phyloP scores from a whole-genome alignment of 2,329 filamentous ascomycete genomes.

The Ophiostoma tasmaniense region DNA sequence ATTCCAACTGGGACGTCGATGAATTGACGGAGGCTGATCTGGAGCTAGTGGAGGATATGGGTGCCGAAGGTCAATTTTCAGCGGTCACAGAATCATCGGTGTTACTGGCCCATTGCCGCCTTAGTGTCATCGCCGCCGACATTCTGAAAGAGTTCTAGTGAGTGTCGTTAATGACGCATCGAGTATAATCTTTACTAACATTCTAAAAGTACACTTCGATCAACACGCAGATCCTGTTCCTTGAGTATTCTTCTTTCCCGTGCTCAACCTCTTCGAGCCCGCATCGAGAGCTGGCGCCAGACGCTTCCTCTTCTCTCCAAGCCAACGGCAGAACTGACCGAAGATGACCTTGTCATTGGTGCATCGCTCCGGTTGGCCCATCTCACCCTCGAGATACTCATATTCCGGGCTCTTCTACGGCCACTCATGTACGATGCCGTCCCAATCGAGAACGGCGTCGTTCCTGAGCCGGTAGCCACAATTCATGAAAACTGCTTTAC shows the following conservation, averaged over 20 bases:
- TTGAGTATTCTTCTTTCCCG: conserved; percentile 20
- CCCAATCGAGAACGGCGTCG: conserved; percentile 8
- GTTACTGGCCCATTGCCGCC: background rate
- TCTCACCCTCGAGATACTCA: conserved; percentile 23
- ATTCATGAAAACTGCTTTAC: conserved; percentile 24
- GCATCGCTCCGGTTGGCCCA: conserved; percentile 23
- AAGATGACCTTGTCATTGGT: conserved; percentile 22
- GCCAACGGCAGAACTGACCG: conserved; percentile 20
- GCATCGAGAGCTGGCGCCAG: conserved; percentile 24
- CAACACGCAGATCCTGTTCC: conserved; percentile 6
- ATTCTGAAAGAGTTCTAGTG: background rate
- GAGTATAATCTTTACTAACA: background rate
- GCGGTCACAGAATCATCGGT: background rate
- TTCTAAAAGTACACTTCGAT: conserved; percentile 15
- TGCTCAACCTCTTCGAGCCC: conserved; percentile 23
- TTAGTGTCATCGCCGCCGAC: background rate
- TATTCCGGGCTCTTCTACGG: conserved; percentile 24
- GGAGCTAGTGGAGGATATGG: conserved; percentile 11
- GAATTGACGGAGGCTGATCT: conserved; percentile 20
- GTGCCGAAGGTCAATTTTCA: background rate
- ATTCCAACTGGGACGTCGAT: conserved; percentile 22
- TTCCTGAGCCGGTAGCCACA: conserved; percentile 22
- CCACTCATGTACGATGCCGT: conserved; percentile 19
- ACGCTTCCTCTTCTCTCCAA: conserved; percentile 23
- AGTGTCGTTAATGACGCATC: background rate